Conservation (phyloP, 306 rosid genomes). For the Vicia faba region DNA sequence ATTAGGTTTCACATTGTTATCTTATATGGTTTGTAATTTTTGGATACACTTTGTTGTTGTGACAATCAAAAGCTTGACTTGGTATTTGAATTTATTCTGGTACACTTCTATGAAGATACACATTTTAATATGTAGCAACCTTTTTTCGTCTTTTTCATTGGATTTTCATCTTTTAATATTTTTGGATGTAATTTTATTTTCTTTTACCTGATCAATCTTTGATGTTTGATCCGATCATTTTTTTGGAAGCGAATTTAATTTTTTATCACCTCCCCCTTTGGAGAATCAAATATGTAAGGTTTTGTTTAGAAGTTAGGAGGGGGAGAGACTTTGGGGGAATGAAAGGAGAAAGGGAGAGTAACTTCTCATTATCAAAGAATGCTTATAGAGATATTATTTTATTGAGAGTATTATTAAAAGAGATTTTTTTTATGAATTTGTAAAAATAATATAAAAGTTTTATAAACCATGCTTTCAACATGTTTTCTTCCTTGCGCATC, state of each 20-base stretch:
- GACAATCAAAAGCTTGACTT: constrained; percentile 60
- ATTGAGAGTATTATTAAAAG: too few species aligned
- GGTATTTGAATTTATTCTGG: constrained; percentile 58
- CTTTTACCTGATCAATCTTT: too few species aligned
- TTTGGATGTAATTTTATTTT: too few species aligned
- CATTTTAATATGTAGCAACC: constrained; percentile 46
- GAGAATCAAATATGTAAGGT: not conserved
- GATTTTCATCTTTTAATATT: constrained; percentile 30
- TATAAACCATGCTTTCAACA: too few species aligned
- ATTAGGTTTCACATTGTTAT: constrained; percentile 61
- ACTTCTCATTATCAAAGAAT: too few species aligned
- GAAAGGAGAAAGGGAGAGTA: too few species aligned
- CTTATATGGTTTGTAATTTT: constrained; percentile 36
- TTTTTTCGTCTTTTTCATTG: constrained; percentile 16
- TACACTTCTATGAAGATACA: constrained; percentile 50
- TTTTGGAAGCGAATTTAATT: too few species aligned
- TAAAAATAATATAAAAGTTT: too few species aligned
- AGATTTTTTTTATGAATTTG: too few species aligned
- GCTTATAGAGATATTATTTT: too few species aligned
- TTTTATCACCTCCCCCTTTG: not conserved
- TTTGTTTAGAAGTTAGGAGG: not conserved
- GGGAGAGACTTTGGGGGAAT: not conserved
- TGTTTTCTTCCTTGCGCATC: too few species aligned
- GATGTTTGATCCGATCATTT: too few species aligned
- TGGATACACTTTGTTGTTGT: constrained; percentile 55